Evolutionary conservation across 352 stramenopile species (phyloP).

Genomic region (Thraustochytrium sp.): DNA sequence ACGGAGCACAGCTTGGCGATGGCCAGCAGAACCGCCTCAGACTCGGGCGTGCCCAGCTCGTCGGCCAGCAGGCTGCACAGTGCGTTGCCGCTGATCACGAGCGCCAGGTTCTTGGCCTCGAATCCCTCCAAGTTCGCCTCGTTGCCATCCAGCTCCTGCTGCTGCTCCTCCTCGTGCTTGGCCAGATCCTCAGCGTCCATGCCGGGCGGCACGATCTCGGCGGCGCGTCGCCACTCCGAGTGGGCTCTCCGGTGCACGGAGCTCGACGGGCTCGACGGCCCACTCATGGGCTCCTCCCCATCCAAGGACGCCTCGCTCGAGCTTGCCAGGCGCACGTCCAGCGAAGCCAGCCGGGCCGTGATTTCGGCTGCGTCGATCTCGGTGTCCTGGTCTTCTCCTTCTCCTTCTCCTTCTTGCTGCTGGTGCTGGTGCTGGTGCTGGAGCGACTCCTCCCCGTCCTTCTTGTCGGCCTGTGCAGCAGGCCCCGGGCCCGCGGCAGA

Average conservation of each 20-base stretch:
- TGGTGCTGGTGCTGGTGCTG: too few species aligned
- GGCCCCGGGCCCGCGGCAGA: too few species aligned
- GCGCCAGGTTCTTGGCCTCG: constrained; percentile 35
- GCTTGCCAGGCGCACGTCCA: too few species aligned
- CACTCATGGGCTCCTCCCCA: too few species aligned
- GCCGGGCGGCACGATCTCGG: neutral
- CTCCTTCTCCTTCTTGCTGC: too few species aligned
- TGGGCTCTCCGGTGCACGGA: neutral
- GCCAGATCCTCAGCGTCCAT: neutral
- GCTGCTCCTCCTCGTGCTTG: constrained; percentile 7
- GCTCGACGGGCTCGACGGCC: too few species aligned
- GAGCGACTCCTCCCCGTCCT: too few species aligned
- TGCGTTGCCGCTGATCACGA: constrained; percentile 5
- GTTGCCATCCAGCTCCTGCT: constrained; percentile 10
- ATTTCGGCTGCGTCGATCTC: too few species aligned
- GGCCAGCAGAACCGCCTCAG: constrained; percentile 61
- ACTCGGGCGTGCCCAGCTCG: neutral
- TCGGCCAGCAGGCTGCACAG: neutral
- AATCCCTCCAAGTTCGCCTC: constrained; percentile 30
- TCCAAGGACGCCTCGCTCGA: too few species aligned
- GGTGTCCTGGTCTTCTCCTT: too few species aligned
- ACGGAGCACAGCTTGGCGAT: constrained; percentile 70
- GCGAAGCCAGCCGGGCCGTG: too few species aligned
- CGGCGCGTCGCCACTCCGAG: neutral
- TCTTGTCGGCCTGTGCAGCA: too few species aligned